Percentiles rank a stretch among this genome's conserved stretches.
Evolutionary conservation across 1,284 basidiomycete species (phyloP).

Genomic region (Quambalaria eucalypti): DNA sequence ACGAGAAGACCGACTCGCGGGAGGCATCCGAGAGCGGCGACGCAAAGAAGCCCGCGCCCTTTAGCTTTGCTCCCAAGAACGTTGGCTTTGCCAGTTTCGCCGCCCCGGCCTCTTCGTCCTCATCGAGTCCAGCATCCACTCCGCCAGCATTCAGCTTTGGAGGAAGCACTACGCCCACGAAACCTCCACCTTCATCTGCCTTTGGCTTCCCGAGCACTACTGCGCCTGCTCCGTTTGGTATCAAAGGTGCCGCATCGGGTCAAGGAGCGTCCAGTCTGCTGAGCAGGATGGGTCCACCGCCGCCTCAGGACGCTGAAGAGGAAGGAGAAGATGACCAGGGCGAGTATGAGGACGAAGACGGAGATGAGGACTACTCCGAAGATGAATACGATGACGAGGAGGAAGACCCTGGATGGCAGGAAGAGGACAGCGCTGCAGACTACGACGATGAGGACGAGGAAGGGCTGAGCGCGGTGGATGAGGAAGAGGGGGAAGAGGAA

Average conservation of each 20-base stretch:
- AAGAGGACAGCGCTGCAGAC: constrained; percentile 19
- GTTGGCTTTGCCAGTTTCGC: no score
- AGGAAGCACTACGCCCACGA: not conserved
- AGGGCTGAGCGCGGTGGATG: constrained; percentile 36
- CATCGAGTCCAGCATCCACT: not conserved
- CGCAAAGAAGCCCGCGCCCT: not conserved
- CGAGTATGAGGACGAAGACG: constrained; percentile 4
- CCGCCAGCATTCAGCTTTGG: not conserved
- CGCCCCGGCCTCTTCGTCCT: no score
- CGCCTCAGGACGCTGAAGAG: not conserved
- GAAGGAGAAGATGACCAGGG: constrained; percentile 3
- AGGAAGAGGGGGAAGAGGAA: constrained; percentile 31
- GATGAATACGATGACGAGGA: constrained; percentile 1
- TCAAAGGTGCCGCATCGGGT: no score
- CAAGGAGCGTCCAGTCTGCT: no score
- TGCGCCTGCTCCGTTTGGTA: not conserved
- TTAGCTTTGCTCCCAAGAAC: not conserved
- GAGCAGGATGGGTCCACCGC: not conserved
- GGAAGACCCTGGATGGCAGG: not conserved
- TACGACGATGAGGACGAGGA: constrained; percentile 33
- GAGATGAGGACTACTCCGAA: constrained; percentile 1
- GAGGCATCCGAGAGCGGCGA: not conserved
- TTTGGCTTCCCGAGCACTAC: not conserved
- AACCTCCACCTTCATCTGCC: not conserved
- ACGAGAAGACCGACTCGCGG: no score